Evolutionary conservation across 352 stramenopile genomes (phyloP), one percentile per base, ranked within the genome.

Genomic region (Thalassiosira mediterranea): DNA sequence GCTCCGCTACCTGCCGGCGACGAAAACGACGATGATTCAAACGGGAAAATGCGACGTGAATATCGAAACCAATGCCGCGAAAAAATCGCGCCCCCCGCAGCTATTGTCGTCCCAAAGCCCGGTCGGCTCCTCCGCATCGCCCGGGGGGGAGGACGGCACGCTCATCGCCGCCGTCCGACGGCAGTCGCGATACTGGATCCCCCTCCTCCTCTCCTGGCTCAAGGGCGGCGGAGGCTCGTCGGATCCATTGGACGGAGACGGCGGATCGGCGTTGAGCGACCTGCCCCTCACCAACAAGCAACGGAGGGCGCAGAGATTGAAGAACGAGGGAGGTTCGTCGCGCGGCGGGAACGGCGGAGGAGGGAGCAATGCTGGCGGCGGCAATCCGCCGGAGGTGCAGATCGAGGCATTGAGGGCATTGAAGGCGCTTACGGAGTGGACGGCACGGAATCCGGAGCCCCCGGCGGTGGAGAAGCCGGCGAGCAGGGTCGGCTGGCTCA

Each of bases 381-480:
- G 32, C 57, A 31, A 42, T 42, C 34, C 34, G 34, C 34, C 34
- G 7, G 61, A 79, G 23, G 78, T 87, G 4, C 79, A 86, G 37
- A 79, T 88, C 26, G 95, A 98, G 79, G 95, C 95, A 63, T 75
- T 98, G 8, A 97, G 94, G 94, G 94, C 94, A 31, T 87, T 98
- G 17, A 97, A 94, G 44, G 31, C 60, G 17, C 54, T 74, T 23
- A 70, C 29, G 17, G 72, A 81, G 52, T 81, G 72, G 72, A 79
- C 62, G 25, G 62, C 40, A n/a, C n/a, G n/a, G n/a, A n/a, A n/a
- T n/a, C n/a, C n/a, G n/a, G n/a, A n/a, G n/a, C n/a, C n/a, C n/a
- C n/a, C n/a, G n/a, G n/a, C n/a, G n/a, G n/a, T n/a, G n/a, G n/a
- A n/a, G n/a, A n/a, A n/a, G n/a, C n/a, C n/a, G n/a, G n/a, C n/a